These are phyloP conservation scores for Phaeophleospora eucalypticola DNA, from an alignment of 2,329 filamentous ascomycete species.

Conservation along the genomic window DNA sequence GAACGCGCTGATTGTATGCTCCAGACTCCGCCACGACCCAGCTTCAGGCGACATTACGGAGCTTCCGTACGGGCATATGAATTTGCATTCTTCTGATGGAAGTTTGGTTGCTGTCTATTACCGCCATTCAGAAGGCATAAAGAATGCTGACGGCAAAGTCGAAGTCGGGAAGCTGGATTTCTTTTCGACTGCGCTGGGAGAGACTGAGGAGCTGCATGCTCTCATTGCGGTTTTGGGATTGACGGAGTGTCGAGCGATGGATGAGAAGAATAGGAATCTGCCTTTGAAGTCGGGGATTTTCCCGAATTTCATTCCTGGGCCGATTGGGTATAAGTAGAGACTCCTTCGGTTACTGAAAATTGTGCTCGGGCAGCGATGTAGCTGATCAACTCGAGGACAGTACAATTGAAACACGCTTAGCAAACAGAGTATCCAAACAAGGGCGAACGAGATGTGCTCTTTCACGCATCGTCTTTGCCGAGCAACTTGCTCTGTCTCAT, in stretches of 20 bases:
- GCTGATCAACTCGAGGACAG: too few species aligned
- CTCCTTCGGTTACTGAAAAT: not conserved
- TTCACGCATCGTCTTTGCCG: not conserved
- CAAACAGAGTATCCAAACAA: too few species aligned
- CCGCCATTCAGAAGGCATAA: not conserved
- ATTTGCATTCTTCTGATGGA: not conserved
- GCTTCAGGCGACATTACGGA: not conserved
- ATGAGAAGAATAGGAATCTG: not conserved
- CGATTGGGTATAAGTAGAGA: not conserved
- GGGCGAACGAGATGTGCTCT: not conserved
- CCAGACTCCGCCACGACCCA: not conserved
- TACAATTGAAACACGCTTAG: too few species aligned
- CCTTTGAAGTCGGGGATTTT: not conserved
- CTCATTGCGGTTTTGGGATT: not conserved
- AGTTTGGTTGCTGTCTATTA: not conserved
- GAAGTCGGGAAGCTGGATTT: not conserved
- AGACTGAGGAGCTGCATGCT: not conserved
- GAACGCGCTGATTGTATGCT: too few species aligned
- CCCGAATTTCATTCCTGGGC: not conserved
- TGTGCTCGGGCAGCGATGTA: too few species aligned
- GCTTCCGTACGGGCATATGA: not conserved
- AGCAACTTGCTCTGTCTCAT: constrained; percentile 1
- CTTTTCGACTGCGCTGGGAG: not conserved
- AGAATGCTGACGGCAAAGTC: not conserved
- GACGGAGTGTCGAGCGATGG: not conserved